Evolutionary conservation across 768 basidiomycete genomes (phyloP).

Genomic region (Naganishia kalamii): DNA sequence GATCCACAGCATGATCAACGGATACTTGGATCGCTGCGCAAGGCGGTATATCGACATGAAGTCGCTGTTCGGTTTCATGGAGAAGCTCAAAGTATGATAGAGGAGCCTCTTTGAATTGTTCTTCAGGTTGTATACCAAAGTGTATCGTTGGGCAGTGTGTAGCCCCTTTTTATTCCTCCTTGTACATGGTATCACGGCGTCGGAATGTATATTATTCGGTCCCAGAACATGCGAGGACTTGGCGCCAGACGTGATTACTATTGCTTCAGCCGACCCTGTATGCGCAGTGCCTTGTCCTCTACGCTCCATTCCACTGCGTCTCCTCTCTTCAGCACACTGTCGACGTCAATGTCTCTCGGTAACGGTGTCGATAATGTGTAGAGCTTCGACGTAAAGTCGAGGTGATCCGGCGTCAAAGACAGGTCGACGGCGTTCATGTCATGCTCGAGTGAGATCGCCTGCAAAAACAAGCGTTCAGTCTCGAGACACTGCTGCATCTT

Average conservation of each 20-base stretch:
- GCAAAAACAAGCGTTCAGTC: neutral
- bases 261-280: slow-evolving; percentile 14
- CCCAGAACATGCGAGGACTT: neutral
- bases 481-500: neutral
- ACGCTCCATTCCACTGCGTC: slow-evolving; percentile 22
- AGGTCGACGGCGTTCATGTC: neutral
- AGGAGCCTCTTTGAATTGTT: neutral
- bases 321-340: neutral
- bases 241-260: neutral
- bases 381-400: slow-evolving; percentile 5
- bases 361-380: slow-evolving; percentile 13
- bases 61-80: slow-evolving; percentile 73
- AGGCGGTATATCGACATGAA: slow-evolving; percentile 81
- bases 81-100: slow-evolving; percentile 33
- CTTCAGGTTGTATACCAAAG: neutral
- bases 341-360: slow-evolving; percentile 13
- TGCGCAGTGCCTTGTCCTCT: slow-evolving; percentile 18
- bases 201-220: neutral
- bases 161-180: neutral
- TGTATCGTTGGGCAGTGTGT: neutral
- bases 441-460: neutral
- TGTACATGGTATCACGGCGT: neutral
- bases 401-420: neutral
- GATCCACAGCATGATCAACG: slow-evolving; percentile 60
- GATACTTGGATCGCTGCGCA: slow-evolving; percentile 79